These are phyloP conservation scores for Coniochaeta ligniaria DNA, from an alignment of 2,329 filamentous ascomycete genomes.

Conservation along the genomic window DNA sequence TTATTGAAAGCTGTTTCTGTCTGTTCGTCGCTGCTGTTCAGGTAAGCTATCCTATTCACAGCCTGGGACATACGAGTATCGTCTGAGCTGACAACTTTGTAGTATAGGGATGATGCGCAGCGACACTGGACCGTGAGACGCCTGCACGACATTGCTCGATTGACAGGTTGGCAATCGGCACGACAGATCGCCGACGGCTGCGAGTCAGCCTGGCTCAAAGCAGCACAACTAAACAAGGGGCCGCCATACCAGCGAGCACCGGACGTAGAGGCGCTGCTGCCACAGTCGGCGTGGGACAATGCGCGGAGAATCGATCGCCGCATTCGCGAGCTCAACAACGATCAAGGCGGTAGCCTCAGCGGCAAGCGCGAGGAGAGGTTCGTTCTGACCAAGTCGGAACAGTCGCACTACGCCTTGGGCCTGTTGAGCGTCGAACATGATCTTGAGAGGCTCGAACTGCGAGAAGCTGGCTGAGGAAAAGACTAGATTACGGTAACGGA, in stretches of 20 bases:
- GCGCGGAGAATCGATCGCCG: constrained; percentile 43
- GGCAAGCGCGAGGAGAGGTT: constrained; percentile 27
- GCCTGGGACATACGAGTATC: background rate
- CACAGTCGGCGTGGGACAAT: constrained; percentile 37
- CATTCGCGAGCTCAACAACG: constrained; percentile 37
- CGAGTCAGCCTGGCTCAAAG: constrained; percentile 76
- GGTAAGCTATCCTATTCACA: constrained; percentile 28
- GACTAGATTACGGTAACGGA: background rate
- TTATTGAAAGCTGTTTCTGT: constrained; percentile 76
- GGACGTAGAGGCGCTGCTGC: constrained; percentile 28
- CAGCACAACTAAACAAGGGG: constrained; percentile 64
- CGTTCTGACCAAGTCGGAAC: constrained; percentile 54
- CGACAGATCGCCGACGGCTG: constrained; percentile 76
- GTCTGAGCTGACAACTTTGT: constrained; percentile 9
- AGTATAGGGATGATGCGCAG: constrained; percentile 67
- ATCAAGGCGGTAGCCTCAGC: background rate
- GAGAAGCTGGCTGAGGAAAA: constrained; percentile 20
- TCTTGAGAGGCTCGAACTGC: constrained; percentile 54
- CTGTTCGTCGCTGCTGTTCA: constrained; percentile 82
- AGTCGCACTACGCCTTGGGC: constrained; percentile 70
- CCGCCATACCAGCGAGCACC: constrained; percentile 59
- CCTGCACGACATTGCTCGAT: constrained; percentile 65
- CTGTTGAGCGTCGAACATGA: constrained; percentile 73
- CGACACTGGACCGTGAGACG: constrained; percentile 71
- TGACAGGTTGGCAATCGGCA: constrained; percentile 85